Conservation (phyloP, 768 basidiomycete species). For the Tylopilus subfusipes region DNA sequence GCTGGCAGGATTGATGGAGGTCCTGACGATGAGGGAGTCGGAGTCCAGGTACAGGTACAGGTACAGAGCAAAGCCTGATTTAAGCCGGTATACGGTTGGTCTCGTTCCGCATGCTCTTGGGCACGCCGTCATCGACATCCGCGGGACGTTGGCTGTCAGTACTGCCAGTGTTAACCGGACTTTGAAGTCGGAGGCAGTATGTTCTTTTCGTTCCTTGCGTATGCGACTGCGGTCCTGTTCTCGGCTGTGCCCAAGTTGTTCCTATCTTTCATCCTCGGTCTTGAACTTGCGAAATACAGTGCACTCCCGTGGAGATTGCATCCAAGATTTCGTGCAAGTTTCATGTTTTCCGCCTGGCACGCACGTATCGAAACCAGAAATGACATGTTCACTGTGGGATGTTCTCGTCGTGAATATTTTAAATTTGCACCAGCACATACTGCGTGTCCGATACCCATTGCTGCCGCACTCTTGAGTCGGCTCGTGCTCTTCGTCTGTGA, state of each 20-base stretch:
- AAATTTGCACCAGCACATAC: neutral
- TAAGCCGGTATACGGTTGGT: too few relatives aligned
- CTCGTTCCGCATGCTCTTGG: too few relatives aligned
- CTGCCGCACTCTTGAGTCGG: neutral
- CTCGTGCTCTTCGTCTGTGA: neutral
- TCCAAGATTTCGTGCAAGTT: neutral
- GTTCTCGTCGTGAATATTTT: neutral
- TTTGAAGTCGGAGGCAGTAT: too few relatives aligned
- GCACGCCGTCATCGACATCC: too few relatives aligned
- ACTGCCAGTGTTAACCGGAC: too few relatives aligned
- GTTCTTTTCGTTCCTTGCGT: too few relatives aligned
- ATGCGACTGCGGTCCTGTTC: neutral
- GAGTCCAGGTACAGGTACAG: too few relatives aligned
- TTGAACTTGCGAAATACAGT: neutral
- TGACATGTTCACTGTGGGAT: neutral
- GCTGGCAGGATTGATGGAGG: neutral
- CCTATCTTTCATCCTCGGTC: too few relatives aligned
- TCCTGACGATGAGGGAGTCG: neutral
- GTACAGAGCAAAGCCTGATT: too few relatives aligned
- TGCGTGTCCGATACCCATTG: neutral
- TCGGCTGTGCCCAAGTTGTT: neutral
- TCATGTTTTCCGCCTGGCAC: neutral
- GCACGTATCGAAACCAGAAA: neutral
- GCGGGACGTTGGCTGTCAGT: too few relatives aligned
- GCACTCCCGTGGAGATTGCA: neutral